phyloP scores from a whole-genome alignment of 495 filamentous ascomycete species.

The Hypoxylon cercidicola region DNA sequence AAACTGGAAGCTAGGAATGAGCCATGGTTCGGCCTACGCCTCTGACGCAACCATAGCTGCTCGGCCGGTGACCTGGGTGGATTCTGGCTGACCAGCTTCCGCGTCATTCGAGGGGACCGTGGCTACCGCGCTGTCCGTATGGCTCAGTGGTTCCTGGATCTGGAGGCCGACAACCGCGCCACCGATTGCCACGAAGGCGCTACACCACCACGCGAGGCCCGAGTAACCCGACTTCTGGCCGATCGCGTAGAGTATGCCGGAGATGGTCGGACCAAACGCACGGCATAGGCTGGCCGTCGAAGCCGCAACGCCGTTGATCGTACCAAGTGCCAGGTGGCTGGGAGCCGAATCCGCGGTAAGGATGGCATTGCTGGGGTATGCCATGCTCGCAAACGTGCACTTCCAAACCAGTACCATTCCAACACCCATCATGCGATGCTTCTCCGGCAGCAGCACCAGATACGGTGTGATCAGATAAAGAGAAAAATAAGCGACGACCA shows the following conservation, averaged over 20 bases:
- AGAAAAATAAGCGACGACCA: constrained; percentile 83
- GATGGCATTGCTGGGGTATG: constrained; percentile 87
- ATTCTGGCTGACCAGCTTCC: constrained; percentile 28
- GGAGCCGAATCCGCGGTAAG: constrained; percentile 87
- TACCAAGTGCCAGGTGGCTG: constrained; percentile 80
- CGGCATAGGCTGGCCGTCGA: constrained; percentile 87
- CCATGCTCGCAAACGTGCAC: constrained; percentile 83
- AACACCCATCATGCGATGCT: constrained; percentile 74
- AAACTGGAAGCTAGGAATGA: constrained; percentile 16
- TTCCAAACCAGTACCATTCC: constrained; percentile 85
- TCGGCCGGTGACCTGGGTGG: constrained; percentile 5
- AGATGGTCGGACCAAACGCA: constrained; percentile 87
- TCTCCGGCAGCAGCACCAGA: constrained; percentile 80
- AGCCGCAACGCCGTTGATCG: constrained; percentile 92
- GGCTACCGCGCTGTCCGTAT: constrained; percentile 48
- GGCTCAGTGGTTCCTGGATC: constrained; percentile 57
- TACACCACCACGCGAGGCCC: constrained; percentile 92
- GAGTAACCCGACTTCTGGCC: constrained; percentile 83
- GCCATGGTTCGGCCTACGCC: constrained; percentile 13
- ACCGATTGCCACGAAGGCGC: constrained; percentile 75
- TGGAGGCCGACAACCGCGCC: constrained; percentile 69
- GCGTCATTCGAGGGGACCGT: constrained; percentile 27
- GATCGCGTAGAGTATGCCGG: constrained; percentile 82
- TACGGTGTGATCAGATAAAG: constrained; percentile 91
- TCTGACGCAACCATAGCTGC: constrained; percentile 14